These are phyloP conservation scores for Lentinula sp. DNA, from an alignment of 768 basidiomycete species.

Conservation along the genomic window DNA sequence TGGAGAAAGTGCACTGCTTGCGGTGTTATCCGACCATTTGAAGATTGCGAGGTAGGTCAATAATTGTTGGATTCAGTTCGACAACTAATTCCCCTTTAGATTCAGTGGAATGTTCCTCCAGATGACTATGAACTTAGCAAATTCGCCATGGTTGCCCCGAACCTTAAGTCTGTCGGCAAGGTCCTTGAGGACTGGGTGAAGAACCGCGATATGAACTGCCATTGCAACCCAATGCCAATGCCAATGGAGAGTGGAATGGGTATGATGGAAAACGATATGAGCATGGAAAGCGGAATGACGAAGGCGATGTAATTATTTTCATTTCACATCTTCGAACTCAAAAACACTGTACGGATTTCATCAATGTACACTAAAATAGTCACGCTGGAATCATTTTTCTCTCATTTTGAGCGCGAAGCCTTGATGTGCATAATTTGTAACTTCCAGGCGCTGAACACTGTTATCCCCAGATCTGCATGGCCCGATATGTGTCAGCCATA, in stretches of 20 bases:
- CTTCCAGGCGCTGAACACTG: not conserved
- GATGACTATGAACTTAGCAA: constrained; percentile 12
- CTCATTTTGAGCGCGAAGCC: not conserved
- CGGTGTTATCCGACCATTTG: constrained; percentile 9
- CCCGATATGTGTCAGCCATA: not conserved
- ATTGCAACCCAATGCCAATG: not conserved
- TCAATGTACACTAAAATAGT: not conserved
- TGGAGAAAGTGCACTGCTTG: constrained; percentile 11
- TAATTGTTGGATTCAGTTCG: not conserved
- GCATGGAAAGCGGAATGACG: not conserved
- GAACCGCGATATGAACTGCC: constrained; percentile 9
- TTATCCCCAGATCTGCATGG: not conserved
- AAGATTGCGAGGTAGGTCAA: constrained; percentile 9
- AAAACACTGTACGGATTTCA: not conserved
- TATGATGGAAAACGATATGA: not conserved
- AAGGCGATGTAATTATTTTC: not conserved
- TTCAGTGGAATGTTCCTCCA: constrained; percentile 8
- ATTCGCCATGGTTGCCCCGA: constrained; percentile 10
- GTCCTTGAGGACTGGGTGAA: constrained; percentile 10
- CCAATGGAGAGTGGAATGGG: constrained; percentile 4
- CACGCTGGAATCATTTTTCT: not conserved
- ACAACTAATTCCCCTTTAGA: not conserved
- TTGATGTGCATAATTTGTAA: not conserved
- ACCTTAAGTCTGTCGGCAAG: constrained; percentile 7
- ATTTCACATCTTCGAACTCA: not conserved